Evolutionary conservation across 495 filamentous ascomycete species (phyloP).

Genomic region (Cercophora newfieldiana): DNA sequence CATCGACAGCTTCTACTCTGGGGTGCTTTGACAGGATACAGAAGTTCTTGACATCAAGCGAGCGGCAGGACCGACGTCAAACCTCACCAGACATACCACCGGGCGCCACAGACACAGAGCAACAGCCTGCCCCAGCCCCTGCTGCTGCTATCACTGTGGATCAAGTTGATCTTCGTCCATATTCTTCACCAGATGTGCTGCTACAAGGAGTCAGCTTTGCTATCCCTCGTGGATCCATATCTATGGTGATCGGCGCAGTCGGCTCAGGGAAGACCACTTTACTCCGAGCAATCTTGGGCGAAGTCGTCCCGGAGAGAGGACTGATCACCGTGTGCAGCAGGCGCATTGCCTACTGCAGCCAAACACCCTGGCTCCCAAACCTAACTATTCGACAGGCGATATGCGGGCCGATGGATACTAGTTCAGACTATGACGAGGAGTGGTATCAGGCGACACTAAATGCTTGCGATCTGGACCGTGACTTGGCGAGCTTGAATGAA

Average conservation of each 20-base stretch:
- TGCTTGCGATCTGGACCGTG: conserved; percentile 53
- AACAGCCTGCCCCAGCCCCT: neutral
- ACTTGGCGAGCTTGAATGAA: conserved; percentile 50
- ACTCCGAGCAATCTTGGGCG: conserved; percentile 38
- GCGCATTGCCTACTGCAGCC: conserved; percentile 42
- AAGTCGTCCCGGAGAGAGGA: conserved; percentile 25
- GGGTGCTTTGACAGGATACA: conserved; percentile 38
- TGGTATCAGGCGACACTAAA: conserved; percentile 57
- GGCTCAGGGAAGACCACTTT: conserved; percentile 39
- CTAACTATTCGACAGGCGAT: conserved; percentile 60
- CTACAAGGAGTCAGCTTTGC: neutral
- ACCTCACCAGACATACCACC: neutral
- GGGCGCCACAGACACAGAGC: neutral
- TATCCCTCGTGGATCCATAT: neutral
- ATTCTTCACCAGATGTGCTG: neutral
- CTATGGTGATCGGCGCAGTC: conserved; percentile 36
- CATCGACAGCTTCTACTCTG: conserved; percentile 22
- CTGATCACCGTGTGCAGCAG: conserved; percentile 18
- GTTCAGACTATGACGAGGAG: conserved; percentile 33
- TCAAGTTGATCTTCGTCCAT: neutral
- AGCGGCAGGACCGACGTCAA: neutral
- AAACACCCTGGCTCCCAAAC: conserved; percentile 56
- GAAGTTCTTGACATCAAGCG: conserved; percentile 23
- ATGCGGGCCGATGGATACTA: conserved; percentile 41
- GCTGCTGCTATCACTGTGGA: neutral